These are phyloP conservation scores for Chlorella sp. DNA, from an alignment of 139 green algal genomes.

Conservation along the genomic window DNA sequence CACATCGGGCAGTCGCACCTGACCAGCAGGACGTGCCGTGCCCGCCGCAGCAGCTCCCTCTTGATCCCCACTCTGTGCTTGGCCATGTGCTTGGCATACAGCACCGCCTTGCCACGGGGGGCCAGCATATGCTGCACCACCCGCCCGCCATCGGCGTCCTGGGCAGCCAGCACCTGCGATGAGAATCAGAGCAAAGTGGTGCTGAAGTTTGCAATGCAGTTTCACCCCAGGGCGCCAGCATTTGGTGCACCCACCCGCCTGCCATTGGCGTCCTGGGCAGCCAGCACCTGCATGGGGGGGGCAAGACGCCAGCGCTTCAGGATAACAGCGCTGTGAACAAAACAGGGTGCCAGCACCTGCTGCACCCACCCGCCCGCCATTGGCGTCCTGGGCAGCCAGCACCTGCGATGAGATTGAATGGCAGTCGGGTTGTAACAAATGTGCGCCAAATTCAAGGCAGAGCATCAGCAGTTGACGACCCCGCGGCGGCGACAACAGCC, in stretches of 20 bases:
- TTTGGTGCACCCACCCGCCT: conserved; percentile 52
- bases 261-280: conserved; percentile 48
- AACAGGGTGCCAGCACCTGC: conserved; percentile 43
- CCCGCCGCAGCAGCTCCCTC: conserved; percentile 54
- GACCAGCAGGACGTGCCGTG: conserved; percentile 62
- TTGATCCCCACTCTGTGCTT: conserved; percentile 73
- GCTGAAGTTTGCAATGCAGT: not conserved
- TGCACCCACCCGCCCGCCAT: conserved; percentile 59
- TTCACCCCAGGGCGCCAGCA: conserved; percentile 48
- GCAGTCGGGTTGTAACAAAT: too few relatives aligned
- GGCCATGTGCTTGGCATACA: conserved; percentile 75
- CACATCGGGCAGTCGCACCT: not conserved
- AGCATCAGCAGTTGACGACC: too few relatives aligned
- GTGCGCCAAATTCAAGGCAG: too few relatives aligned
- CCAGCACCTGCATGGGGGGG: not conserved
- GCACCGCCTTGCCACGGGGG: conserved; percentile 26
- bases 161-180: conserved; percentile 45
- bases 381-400: conserved; percentile 43
- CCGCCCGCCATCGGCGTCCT: conserved; percentile 52
- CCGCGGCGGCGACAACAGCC: too few relatives aligned
- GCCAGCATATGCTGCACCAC: conserved; percentile 54
- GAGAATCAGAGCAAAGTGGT: not conserved
- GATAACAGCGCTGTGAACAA: too few relatives aligned
- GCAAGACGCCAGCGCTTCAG: not conserved
- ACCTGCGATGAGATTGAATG: conserved; percentile 36